These are phyloP conservation scores for Spatholobus suberectus DNA, from an alignment of 306 rosid genomes.

Conservation along the genomic window DNA sequence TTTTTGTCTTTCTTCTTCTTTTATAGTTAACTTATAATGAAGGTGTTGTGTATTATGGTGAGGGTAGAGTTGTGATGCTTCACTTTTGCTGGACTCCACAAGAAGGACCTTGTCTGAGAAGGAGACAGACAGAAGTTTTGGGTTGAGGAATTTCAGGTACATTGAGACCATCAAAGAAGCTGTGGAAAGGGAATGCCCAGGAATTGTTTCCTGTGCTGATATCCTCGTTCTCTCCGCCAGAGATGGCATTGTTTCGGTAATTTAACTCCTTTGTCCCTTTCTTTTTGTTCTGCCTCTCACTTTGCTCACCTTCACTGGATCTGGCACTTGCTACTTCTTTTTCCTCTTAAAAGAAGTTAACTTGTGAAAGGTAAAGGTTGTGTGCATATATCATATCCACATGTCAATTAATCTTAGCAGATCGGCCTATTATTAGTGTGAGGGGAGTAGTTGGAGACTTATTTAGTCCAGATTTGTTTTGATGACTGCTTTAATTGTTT, in stretches of 20 bases:
- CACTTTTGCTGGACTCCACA: slow-evolving; percentile 89
- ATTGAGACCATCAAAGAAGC: slow-evolving; percentile 94
- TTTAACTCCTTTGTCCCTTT: neutral
- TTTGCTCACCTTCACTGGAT: neutral
- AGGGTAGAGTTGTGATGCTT: slow-evolving; percentile 90
- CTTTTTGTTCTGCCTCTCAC: neutral
- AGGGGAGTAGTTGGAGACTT: neutral
- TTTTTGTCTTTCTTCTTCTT: neutral
- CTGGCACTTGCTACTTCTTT: neutral
- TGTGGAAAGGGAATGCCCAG: slow-evolving; percentile 95
- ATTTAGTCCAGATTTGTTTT: slow-evolving; percentile 24
- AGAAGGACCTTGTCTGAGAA: slow-evolving; percentile 89
- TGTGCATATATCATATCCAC: neutral
- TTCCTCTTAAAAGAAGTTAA: neutral
- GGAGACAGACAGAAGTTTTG: slow-evolving; percentile 96
- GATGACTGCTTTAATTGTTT: neutral
- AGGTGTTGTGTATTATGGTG: neutral
- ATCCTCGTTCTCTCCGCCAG: slow-evolving; percentile 92
- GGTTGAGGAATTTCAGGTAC: slow-evolving; percentile 95
- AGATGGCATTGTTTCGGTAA: slow-evolving; percentile 88
- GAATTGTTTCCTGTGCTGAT: slow-evolving; percentile 94
- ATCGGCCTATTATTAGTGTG: neutral
- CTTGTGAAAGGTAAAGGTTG: neutral
- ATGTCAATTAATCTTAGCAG: neutral
- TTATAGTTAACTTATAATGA: neutral